phyloP scores from a whole-genome alignment of 768 basidiomycete species.

The Leucocoprinus sp. region DNA sequence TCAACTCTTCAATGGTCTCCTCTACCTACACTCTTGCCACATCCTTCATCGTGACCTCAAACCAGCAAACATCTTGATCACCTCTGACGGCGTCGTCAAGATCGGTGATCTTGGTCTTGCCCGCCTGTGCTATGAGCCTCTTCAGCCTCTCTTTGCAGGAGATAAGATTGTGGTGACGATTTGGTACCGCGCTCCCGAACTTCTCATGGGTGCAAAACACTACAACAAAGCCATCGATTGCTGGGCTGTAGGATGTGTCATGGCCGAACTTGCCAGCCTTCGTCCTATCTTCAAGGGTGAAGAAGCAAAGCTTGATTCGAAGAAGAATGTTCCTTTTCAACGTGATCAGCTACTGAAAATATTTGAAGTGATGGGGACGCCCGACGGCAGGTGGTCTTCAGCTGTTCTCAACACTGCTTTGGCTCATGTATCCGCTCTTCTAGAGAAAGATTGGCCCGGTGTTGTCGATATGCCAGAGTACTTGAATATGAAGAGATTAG shows the following conservation, averaged over 20 bases:
- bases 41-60: constrained; percentile 97
- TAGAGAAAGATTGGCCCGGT: constrained; percentile 85
- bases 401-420: neutral
- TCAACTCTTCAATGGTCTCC: constrained; percentile 88
- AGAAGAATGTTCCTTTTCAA: constrained; percentile 97
- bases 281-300: constrained; percentile 99
- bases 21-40: constrained; percentile 92
- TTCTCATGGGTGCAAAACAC: constrained; percentile 93
- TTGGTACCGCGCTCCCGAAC: constrained; percentile 97
- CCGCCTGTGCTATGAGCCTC: constrained; percentile 80
- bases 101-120: constrained; percentile 98
- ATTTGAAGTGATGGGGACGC: constrained; percentile 90
- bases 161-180: constrained; percentile 99
- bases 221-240: constrained; percentile 96
- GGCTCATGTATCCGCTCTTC: constrained; percentile 4
- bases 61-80: constrained; percentile 97
- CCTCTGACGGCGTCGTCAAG: constrained; percentile 80
- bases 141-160: constrained; percentile 85
- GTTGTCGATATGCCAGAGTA: constrained; percentile 85
- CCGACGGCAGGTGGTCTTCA: constrained; percentile 52
- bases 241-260: constrained; percentile 98
- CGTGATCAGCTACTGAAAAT: constrained; percentile 92
- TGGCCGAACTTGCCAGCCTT: constrained; percentile 89
- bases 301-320: constrained; percentile 93
- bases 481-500: constrained; percentile 69